These are phyloP conservation scores for Kentomonas sorsogonicus DNA, from an alignment of 208 protist species.

Conservation along the genomic window DNA sequence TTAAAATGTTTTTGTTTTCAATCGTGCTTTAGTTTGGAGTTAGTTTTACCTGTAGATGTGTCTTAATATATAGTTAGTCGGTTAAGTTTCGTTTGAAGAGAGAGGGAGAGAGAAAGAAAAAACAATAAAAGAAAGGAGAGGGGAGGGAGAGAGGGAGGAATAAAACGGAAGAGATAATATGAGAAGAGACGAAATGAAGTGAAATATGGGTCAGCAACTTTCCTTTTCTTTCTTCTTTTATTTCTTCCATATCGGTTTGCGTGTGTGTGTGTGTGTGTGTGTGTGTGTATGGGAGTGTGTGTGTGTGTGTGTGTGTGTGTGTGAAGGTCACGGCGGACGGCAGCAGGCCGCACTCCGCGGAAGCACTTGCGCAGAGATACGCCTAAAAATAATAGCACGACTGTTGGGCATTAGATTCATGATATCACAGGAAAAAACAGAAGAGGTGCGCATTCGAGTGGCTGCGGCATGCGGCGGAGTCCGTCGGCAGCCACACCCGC, in stretches of 20 bases:
- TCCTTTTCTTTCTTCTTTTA: background rate
- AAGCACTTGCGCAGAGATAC: too few relatives aligned
- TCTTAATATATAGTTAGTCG: background rate
- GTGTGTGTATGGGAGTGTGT: background rate
- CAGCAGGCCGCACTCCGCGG: too few relatives aligned
- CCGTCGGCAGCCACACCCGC: too few relatives aligned
- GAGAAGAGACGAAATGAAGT: background rate
- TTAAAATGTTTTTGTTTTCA: background rate
- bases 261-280: background rate
- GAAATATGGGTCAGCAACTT: background rate
- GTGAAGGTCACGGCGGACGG: too few relatives aligned
- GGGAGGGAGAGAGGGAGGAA: background rate
- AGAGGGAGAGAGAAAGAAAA: background rate
- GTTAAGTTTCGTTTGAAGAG: background rate
- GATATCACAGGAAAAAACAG: too few relatives aligned
- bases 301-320: background rate
- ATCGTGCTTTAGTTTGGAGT: background rate
- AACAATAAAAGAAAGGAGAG: background rate
- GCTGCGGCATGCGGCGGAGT: too few relatives aligned
- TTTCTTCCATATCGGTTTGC: conserved; percentile 1
- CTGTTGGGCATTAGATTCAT: too few relatives aligned
- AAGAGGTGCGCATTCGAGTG: too few relatives aligned
- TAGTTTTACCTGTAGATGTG: background rate
- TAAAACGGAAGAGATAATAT: background rate
- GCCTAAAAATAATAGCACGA: too few relatives aligned